Base-by-base conservation (phyloP, 768 basidiomycete genomes). In the Pleurotus sapidus region DNA sequence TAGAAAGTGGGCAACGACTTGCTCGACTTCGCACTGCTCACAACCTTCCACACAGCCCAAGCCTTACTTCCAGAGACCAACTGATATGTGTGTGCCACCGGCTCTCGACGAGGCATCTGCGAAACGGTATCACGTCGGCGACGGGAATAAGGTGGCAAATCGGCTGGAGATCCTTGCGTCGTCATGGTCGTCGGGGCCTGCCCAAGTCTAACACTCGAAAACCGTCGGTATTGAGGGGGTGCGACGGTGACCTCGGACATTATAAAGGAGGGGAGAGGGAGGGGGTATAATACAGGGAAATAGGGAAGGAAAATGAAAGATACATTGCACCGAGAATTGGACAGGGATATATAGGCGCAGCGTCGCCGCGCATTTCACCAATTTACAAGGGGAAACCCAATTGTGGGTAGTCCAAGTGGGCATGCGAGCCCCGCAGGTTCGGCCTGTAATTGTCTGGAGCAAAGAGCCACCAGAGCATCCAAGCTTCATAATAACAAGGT, bases 1-100 rank as follows among this genome's bases (percentile, higher is more conserved):
- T 77, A 78, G 65, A 79, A 80, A 18, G 77, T 79, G 7, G 81
- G 80, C 34, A 81, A 67, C 51, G 78, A 80, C 55, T 77, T 78
- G 17, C 77, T 67, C 18, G 70, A 65, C 12, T 64, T 65, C 23
- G 75, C 69, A 30, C 81, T 76, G 62, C 79, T 82, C 48, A 68
- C 68, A 17, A 85, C 64, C 7, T 70, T 69, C 46, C 87, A 67
- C 25, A 72, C 69, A n/a, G 81, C 73, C 77, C 81, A 81, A 8
- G 72, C 61, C 37, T 79, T 75, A 46, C 70, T 69, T 37, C 62
- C 56, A 30, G 63, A 69, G 17, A 67, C 60, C 51, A 77, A 72
- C 17, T 70, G 63, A 58, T 68, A 72, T 12, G 59, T 57, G 39
- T 60, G 65, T 37, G 63, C 62, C 34, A 58, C 50, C 23, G 40